Base-by-base conservation (phyloP, 108 stramenopile genomes). In the Aurantiochytrium sp. region DNA sequence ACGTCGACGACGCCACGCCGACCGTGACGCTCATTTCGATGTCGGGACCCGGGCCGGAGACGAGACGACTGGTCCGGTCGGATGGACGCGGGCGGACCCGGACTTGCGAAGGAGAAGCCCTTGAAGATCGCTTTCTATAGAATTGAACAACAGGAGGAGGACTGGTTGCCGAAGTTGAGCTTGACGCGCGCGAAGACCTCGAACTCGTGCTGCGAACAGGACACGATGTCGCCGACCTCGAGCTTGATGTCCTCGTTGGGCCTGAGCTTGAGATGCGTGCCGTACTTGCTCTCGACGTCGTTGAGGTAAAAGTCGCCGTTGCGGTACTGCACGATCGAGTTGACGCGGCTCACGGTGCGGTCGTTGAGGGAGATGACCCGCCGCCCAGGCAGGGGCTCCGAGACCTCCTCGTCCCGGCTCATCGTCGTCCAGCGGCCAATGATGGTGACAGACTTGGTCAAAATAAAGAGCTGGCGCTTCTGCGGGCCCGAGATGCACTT, bases 231-330 rank as follows among this genome's bases (percentile, higher is more conserved):
- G 6, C 73, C 73, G 0, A 81, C 45, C 4, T 81, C 73, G 12
- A 81, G 73, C 45, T 81, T 81, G 17, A 48, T 6, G 73, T 81
- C 73, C 45, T 48, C 73, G 45, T 81, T 37, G 10, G 39, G 21
- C 73, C 32, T 81, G 42, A 81, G 73, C 32, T 81, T 81, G 10
- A 81, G n/a, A 24, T 81, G 73, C n/a, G 73, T 81, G 45, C 73
- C 73, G 24, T 48, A 81, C 45, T 81, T 81, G 24, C 73, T 81
- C 27, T 81, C 73, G 12, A 48, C 39, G 32, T 81, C 73, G 32
- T 81, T 41, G n/a, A 81, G 45, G 45, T 30, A 81, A 48, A 81
- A 81, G 30, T 81, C 73, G 21, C 73, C 73, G 45, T 42, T 81
- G 6, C 73, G 73, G 24, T 81, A 81, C 73, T 48, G 73, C 27